Evolutionary conservation across 2,329 filamentous ascomycete genomes (phyloP), one percentile per base, ranked within the genome.

Genomic region (Colletotrichum sidae): DNA sequence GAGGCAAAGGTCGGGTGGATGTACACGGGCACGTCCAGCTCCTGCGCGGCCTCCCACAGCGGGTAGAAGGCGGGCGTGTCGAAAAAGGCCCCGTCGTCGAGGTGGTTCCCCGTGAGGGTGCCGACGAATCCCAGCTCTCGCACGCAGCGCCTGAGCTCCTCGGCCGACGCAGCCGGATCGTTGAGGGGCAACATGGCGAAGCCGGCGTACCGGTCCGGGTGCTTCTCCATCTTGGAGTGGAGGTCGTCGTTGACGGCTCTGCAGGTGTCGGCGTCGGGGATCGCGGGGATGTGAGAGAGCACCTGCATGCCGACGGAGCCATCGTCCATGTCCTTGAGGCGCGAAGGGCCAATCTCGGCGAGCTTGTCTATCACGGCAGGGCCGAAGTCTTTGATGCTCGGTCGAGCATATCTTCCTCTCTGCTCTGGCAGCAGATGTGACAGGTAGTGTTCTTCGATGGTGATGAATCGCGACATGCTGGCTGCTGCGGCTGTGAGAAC

Each of bases 11-110:
- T 50, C 8, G 84, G 83, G 64, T 86, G 84, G 33, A 86, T 75
- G 68, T 86, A 86, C 25, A 85, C 74, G 0, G 83, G 81, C 2
- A 84, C 81, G 60, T 84, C 80, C 0, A 86, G 75, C 17, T 80
- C 76, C 55, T 79, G 74, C 4, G 78, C 80, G 0, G 73, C 74
- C 11, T 73, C 72, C 62, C 75, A 77, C 4, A 77, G 69, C 2
- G 69, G 58, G 37, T 72, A 69, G 60, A 73, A 78, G 15, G 66
- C 70, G 6, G 69, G 67, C 8, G 71, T 69, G 41, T 77, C 75
- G 47, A 76, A 77, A 63, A 74, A 77, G 8, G 68, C 63, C 38
- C 70, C 70, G 34, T 70, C 66, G 17, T 72, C 69, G 2, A 79
- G 68, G 45, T 65, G 61, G 17, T 65, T 65, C 2, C 38, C 44